phyloP scores from a whole-genome alignment of 2,329 filamentous ascomycete species.

The Arthroderma sp. region DNA sequence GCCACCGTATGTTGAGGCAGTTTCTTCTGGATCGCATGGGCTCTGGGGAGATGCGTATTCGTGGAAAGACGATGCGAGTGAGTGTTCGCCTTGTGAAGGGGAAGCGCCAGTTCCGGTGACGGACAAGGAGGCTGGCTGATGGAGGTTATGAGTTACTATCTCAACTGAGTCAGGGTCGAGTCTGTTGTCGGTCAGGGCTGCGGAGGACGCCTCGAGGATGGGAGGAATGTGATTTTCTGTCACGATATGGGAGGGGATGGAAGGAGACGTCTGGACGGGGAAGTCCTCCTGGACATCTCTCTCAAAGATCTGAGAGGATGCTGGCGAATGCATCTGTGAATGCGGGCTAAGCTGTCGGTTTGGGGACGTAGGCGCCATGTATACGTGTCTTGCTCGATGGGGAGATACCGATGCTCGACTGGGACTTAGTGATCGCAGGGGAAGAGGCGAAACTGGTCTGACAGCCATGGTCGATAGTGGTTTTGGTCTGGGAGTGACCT shows the following conservation, averaged over 20 bases:
- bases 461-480: background rate
- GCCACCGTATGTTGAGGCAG: constrained; percentile 62
- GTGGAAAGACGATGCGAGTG: constrained; percentile 24
- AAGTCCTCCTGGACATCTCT: constrained; percentile 79
- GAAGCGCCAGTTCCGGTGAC: constrained; percentile 39
- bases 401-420: constrained; percentile 35
- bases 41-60: constrained; percentile 48
- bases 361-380: constrained; percentile 49
- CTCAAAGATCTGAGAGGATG: constrained; percentile 72
- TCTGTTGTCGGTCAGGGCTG: constrained; percentile 77
- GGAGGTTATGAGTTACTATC: constrained; percentile 75
- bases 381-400: constrained; percentile 21
- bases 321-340: constrained; percentile 66
- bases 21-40: constrained; percentile 47
- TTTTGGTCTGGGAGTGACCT: background rate
- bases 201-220: constrained; percentile 78
- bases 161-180: constrained; percentile 82
- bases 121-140: constrained; percentile 63
- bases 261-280: constrained; percentile 59
- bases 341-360: constrained; percentile 51
- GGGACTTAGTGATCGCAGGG: constrained; percentile 28
- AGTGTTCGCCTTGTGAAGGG: constrained; percentile 24
- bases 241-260: constrained; percentile 86
- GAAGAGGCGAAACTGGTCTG: constrained; percentile 19
- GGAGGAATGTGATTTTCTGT: constrained; percentile 90